Evolutionary conservation across 169 alveolate species (phyloP).

Genomic region (Cryptosporidium parvum): DNA sequence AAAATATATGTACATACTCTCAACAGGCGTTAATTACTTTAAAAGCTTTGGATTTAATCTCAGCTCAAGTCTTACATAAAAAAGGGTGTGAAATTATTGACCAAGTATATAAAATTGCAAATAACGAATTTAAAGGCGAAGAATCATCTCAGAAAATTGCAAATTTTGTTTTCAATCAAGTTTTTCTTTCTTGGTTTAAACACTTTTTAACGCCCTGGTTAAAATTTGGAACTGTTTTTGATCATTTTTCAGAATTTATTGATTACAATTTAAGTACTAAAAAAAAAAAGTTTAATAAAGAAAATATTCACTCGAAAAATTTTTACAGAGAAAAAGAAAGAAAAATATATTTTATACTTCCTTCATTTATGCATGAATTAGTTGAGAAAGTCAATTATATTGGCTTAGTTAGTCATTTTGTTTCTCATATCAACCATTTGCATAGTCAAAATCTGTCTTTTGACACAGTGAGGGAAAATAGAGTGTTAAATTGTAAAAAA

Average conservation of each 20-base stretch:
- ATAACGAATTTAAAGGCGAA: slow-evolving; percentile 23
- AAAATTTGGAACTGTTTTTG: neutral
- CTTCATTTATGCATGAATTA: slow-evolving; percentile 8
- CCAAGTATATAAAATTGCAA: slow-evolving; percentile 5
- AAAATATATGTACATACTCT: slow-evolving; percentile 28
- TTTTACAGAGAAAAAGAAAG: neutral
- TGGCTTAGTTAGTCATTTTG: slow-evolving; percentile 12
- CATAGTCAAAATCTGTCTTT: neutral
- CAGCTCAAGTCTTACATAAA: slow-evolving; percentile 13
- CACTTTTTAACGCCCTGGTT: slow-evolving; percentile 50
- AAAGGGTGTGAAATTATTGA: slow-evolving; percentile 48
- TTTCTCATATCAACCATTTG: neutral
- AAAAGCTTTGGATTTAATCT: slow-evolving; percentile 44
- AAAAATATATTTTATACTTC: neutral
- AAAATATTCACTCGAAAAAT: neutral
- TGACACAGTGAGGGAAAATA: neutral
- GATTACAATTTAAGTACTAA: neutral
- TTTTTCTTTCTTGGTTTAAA: slow-evolving; percentile 32
- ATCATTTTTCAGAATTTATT: slow-evolving; percentile 43
- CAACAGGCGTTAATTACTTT: slow-evolving; percentile 65
- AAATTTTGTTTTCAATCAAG: slow-evolving; percentile 28
- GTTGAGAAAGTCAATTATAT: slow-evolving; percentile 27
- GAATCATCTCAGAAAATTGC: slow-evolving; percentile 1
- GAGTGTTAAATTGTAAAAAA: neutral
- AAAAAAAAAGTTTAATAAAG: neutral